Conservation (phyloP, 345 rosid species). For the Gynandropsis gynandra region DNA sequence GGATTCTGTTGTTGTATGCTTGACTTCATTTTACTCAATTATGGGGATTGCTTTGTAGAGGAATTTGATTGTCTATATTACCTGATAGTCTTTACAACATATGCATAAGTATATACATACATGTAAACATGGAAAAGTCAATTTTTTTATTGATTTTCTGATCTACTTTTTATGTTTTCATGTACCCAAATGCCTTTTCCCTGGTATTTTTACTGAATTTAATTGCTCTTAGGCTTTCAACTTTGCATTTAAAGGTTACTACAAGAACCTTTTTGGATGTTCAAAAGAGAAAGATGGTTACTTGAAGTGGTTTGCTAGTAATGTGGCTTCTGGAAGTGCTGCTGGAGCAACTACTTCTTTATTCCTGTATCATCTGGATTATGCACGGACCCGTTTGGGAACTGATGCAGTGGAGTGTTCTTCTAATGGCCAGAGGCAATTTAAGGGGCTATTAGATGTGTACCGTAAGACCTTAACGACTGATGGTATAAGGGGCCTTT, state of each 20-base stretch:
- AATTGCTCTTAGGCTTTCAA: constrained; percentile 85
- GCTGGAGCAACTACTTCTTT: constrained; percentile 88
- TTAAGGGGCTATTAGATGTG: constrained; percentile 73
- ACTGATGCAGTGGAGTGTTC: constrained; percentile 66
- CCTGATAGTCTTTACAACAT: neutral
- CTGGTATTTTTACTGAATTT: constrained; percentile 43
- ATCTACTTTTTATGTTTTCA: neutral
- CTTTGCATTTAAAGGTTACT: constrained; percentile 96
- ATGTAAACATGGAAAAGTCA: neutral
- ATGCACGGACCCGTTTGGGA: constrained; percentile 76
- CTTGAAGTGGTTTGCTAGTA: constrained; percentile 74
- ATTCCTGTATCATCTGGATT: constrained; percentile 84
- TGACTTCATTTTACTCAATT: no score
- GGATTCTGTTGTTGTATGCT: neutral
- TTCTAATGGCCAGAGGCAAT: constrained; percentile 55
- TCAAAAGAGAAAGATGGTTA: constrained; percentile 90
- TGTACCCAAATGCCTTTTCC: constrained; percentile 4
- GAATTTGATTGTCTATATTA: no score
- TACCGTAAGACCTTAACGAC: constrained; percentile 63
- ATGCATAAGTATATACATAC: neutral
- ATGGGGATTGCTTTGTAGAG: no score
- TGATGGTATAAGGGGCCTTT: constrained; percentile 70
- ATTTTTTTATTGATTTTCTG: neutral
- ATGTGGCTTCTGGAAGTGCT: constrained; percentile 93
- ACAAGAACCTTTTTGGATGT: constrained; percentile 58